Conservation (phyloP, 2,329 filamentous ascomycete genomes). For the Coniochaeta prunicola region DNA sequence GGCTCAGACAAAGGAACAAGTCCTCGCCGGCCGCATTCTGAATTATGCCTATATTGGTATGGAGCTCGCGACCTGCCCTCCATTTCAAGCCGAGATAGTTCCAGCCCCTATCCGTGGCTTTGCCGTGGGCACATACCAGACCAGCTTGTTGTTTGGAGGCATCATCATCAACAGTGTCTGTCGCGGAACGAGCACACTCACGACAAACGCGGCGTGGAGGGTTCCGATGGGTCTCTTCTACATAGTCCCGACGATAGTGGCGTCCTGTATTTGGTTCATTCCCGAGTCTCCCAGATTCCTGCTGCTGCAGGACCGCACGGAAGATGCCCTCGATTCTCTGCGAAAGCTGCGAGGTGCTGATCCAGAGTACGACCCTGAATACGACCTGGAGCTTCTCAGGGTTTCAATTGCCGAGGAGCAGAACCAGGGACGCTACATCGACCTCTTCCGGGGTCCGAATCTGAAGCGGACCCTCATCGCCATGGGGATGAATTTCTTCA, state of each 20-base stretch:
- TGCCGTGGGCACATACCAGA: conserved; percentile 26
- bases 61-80: conserved; percentile 28
- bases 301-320: conserved; percentile 21
- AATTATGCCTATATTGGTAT: conserved; percentile 31
- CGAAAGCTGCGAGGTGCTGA: conserved; percentile 1
- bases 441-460: conserved; percentile 12
- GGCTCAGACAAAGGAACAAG: conserved; percentile 19
- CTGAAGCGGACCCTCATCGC: conserved; percentile 12
- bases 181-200: conserved; percentile 20
- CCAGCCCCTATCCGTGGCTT: conserved; percentile 22
- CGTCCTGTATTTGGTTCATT: conserved; percentile 17
- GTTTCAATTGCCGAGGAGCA: conserved; percentile 8
- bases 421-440: conserved; percentile 8
- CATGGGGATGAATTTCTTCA: conserved; percentile 9
- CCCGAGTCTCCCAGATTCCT: conserved; percentile 40
- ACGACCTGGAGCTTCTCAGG: conserved; percentile 9
- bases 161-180: conserved; percentile 16
- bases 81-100: conserved; percentile 25
- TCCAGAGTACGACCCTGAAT: conserved; percentile 5
- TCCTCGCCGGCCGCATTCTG: conserved; percentile 25
- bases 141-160: conserved; percentile 11
- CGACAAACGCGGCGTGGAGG: conserved; percentile 21
- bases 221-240: conserved; percentile 27
- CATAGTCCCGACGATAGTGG: conserved; percentile 21
- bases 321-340: conserved; percentile 19